These are phyloP conservation scores for Seminavis robusta DNA, from an alignment of 108 stramenopile genomes.

Conservation along the genomic window DNA sequence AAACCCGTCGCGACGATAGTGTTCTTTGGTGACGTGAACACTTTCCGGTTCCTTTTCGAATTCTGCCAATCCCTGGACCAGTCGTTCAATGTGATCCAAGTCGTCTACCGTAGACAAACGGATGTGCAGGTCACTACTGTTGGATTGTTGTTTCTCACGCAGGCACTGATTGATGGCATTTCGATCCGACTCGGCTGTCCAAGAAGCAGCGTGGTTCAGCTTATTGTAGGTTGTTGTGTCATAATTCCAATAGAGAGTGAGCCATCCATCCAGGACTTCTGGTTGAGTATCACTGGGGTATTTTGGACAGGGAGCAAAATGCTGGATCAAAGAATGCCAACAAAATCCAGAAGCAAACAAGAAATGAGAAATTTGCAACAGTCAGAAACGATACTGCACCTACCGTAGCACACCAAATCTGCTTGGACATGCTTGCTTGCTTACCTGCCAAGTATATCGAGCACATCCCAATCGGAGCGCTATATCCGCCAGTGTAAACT, in stretches of 20 bases:
- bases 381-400: too few species aligned
- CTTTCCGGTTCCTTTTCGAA: conserved; percentile 39
- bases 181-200: background rate
- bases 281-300: background rate
- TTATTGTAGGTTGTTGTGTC: background rate
- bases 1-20: conserved; percentile 30
- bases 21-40: conserved; percentile 12
- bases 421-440: background rate
- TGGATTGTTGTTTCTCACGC: background rate
- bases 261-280: conserved; percentile 5
- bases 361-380: background rate
- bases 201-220: too few species aligned
- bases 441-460: conserved; percentile 17
- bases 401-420: background rate
- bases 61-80: conserved; percentile 34
- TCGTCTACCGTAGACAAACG: conserved; percentile 6
- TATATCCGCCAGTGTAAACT: conserved; percentile 7
- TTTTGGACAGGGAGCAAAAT: background rate
- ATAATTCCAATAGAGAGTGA: conserved; percentile 10
- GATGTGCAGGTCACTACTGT: background rate
- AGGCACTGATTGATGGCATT: background rate
- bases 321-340: conserved; percentile 1
- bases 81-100: conserved; percentile 5
- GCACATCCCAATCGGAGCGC: conserved; percentile 15
- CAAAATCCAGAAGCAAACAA: conserved; percentile 2